Evolutionary conservation across 257 asterid species (phyloP), one percentile per base, ranked within the genome.

Genomic region (Solanum sitiens): DNA sequence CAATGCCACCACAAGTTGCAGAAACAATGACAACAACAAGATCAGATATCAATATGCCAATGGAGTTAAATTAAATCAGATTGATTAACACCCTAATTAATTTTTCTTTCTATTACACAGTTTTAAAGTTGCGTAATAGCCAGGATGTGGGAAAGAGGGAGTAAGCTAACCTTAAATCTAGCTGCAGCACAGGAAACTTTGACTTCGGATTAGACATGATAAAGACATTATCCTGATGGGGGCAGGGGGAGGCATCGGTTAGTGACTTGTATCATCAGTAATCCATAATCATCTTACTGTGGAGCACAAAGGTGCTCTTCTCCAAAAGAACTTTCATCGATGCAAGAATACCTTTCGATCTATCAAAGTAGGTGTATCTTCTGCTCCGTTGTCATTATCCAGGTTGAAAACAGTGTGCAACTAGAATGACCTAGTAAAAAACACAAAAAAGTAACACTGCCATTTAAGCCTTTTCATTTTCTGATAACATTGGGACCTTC

Each of bases 1-100:
- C 95, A 87, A 95, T 94, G 72, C 98, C 98, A 83, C 98, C 98
- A 90, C 98, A 95, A 91, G 98, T 93, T 86, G 98, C 98, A 85
- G 97, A 94, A 74, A 95, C 98, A 91, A 95, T 95, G 87, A 94
- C 95, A 86, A 95, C 94, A 65, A 95, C 98, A 61, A 95, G 91
- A 93, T 95, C 98, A 42, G 98, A 94, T 90, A 95, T 94, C 90
- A 94, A 90, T 92, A 98, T 95, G 94, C 87, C 21, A 23, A 40
- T 6, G 18, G 79, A 68, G 65, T 40, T 65, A 42, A 18, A 72
- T 5, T 44, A 71, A 86, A 47, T 72, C 84, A 86, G 84, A 86
- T 86, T 5, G 45, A 33, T 4, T 71, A 61, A 86, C 33, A 50
- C 32, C 70, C 32, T 27, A 42, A 82, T 32, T 50, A 50, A 30